Evolutionary conservation across 768 basidiomycete genomes (phyloP).

Genomic region (Rhodotorula toruloides): DNA sequence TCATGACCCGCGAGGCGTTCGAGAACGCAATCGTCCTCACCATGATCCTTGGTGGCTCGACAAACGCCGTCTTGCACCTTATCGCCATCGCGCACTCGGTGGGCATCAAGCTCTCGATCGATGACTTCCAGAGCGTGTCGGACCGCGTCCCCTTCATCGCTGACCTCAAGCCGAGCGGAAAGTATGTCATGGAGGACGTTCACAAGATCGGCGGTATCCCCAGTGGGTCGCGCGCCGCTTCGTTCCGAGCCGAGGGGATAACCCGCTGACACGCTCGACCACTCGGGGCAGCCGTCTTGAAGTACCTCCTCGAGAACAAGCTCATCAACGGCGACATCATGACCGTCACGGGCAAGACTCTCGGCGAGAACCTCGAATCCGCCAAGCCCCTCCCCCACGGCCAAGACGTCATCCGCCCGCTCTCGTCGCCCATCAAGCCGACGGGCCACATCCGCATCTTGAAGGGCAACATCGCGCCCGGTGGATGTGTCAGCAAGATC

Average conservation of each 20-base stretch:
- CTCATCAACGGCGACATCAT: conserved; percentile 83
- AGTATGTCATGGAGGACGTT: conserved; percentile 98
- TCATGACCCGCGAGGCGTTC: conserved; percentile 94
- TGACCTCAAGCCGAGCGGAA: conserved; percentile 92
- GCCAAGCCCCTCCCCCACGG: conserved; percentile 63
- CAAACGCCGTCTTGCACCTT: conserved; percentile 93
- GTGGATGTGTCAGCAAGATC: conserved; percentile 93
- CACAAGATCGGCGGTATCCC: conserved; percentile 94
- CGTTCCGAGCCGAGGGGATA: background rate
- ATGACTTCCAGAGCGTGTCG: conserved; percentile 90
- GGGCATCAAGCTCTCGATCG: conserved; percentile 76
- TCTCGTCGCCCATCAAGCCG: conserved; percentile 78
- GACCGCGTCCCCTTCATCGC: conserved; percentile 91
- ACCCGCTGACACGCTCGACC: background rate
- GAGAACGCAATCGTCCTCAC: conserved; percentile 97
- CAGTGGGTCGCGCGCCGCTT: conserved; percentile 55
- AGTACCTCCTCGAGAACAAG: conserved; percentile 73
- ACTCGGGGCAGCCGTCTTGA: conserved; percentile 54
- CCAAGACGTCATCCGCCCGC: conserved; percentile 82
- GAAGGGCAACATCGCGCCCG: conserved; percentile 85
- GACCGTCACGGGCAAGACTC: conserved; percentile 82
- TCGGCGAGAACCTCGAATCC: conserved; percentile 81
- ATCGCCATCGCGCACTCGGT: conserved; percentile 96
- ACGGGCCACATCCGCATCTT: conserved; percentile 89
- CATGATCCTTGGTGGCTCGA: conserved; percentile 95